Conservation (phyloP, 2,329 filamentous ascomycete species). For the Aureobasidium vineae region DNA sequence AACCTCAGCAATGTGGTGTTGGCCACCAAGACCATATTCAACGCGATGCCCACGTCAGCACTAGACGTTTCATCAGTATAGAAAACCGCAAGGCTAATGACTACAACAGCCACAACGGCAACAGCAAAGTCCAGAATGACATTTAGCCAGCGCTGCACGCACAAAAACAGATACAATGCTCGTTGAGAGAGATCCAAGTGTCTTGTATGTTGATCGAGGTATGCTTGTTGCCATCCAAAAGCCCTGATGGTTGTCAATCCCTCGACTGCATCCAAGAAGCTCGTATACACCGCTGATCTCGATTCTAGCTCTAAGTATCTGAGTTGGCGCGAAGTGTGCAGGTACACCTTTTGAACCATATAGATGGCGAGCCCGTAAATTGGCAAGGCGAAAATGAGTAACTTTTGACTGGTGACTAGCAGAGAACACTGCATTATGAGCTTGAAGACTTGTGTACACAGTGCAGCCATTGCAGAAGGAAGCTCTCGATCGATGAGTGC, state of each 20-base stretch:
- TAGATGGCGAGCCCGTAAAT: conserved; percentile 38
- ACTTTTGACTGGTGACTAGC: conserved; percentile 32
- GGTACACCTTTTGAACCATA: conserved; percentile 47
- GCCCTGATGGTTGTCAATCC: conserved; percentile 54
- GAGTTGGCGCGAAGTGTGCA: conserved; percentile 50
- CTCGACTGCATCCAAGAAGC: conserved; percentile 34
- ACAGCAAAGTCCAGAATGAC: conserved; percentile 45
- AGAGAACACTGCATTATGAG: conserved; percentile 31
- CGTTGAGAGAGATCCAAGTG: conserved; percentile 45
- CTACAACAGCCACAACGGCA: conserved; percentile 36
- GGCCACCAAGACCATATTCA: conserved; percentile 54
- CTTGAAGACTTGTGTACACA: conserved; percentile 16
- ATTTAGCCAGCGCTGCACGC: conserved; percentile 48
- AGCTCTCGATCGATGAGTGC: conserved; percentile 48
- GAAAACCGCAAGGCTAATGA: conserved; percentile 38
- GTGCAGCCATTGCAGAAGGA: conserved; percentile 24
- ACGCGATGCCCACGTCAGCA: conserved; percentile 52
- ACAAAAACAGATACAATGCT: conserved; percentile 48
- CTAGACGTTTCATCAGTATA: conserved; percentile 44
- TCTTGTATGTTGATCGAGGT: conserved; percentile 41
- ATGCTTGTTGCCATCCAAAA: conserved; percentile 49
- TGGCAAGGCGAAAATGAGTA: conserved; percentile 29
- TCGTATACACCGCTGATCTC: conserved; percentile 48
- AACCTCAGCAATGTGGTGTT: conserved; percentile 51
- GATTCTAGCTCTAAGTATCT: conserved; percentile 55